Evolutionary conservation across 2,329 filamentous ascomycete genomes (phyloP), one percentile per base, ranked within the genome.

Genomic region (Curvularia hawaiiensis): DNA sequence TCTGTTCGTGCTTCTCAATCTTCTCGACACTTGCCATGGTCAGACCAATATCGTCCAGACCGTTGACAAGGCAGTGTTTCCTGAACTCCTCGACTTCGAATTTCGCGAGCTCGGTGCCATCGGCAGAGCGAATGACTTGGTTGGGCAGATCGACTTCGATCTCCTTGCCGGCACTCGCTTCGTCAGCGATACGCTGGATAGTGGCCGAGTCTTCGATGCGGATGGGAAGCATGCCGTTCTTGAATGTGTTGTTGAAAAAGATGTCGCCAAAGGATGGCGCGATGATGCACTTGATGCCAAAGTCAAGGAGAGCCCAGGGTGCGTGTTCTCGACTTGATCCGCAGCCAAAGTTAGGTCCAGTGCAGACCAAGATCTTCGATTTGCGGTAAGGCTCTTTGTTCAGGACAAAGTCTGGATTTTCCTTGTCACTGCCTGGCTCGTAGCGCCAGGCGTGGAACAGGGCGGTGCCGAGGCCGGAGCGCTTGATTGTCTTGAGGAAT

Each of bases 171-270:
- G 90, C 90, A 38, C 83, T 83, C 33, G 93, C 93, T 77, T 96
- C 91, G 26, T 82, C 85, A 38, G 90, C 88, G 63, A 98, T 88
- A 60, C 83, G 83, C 43, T 90, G 83, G 4, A 97, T 80, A 31
- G 85, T 83, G 1, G 79, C 81, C 64, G 86, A 79, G 75, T 94
- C 87, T 31, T 84, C 80, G 73, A 98, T 90, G 58, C 84, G 79
- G 60, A 98, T 87, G 47, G 94, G 93, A 62, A 98, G 83, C 95
- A 98, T 98, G 81, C 94, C 94, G 82, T 99, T 99, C 85, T 99
- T 98, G 86, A 97, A 98, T n/a, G 90, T 95, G 83, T 99, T 99
- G 86, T 97, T 97, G 86, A 94, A 96, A 87, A 97, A 97, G 78
- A 99, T 99, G 73, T 96, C 92, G 57, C 90, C 90, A 66, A 86